These are phyloP conservation scores for Cylindrodendrum hubeiense DNA, from an alignment of 2,329 filamentous ascomycete species.

Conservation along the genomic window DNA sequence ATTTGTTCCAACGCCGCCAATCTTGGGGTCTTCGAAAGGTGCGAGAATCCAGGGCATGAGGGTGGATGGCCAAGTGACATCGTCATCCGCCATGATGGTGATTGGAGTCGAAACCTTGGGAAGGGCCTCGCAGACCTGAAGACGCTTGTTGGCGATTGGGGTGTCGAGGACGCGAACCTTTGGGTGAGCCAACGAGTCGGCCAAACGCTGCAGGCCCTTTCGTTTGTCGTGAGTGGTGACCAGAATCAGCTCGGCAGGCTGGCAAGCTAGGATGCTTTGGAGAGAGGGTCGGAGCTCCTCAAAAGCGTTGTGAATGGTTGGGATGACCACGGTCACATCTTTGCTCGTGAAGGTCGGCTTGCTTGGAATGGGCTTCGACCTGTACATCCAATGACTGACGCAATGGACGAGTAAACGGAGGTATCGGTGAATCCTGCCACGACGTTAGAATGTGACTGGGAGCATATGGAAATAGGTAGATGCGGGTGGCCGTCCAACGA, in stretches of 20 bases:
- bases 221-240: conserved; percentile 89
- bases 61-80: conserved; percentile 91
- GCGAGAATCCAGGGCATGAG: conserved; percentile 93
- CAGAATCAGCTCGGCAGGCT: conserved; percentile 80
- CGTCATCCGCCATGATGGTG: conserved; percentile 94
- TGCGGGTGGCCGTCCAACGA: conserved; percentile 4
- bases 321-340: conserved; percentile 95
- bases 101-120: conserved; percentile 86
- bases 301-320: conserved; percentile 89
- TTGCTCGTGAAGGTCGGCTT: conserved; percentile 83
- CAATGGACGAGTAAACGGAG: conserved; percentile 87
- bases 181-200: conserved; percentile 68
- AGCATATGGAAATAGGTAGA: conserved; percentile 2
- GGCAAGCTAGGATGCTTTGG: conserved; percentile 78
- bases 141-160: conserved; percentile 91
- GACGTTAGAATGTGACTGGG: conserved; percentile 32
- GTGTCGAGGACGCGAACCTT: conserved; percentile 82
- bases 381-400: conserved; percentile 87
- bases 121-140: conserved; percentile 92
- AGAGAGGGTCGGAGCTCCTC: conserved; percentile 87
- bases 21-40: conserved; percentile 85
- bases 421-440: conserved; percentile 84
- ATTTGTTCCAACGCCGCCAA: conserved; percentile 93
- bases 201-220: conserved; percentile 75
- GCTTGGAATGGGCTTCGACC: conserved; percentile 83